phyloP scores from a whole-genome alignment of 805 yeast species.

The Ogataea salicorniae region DNA sequence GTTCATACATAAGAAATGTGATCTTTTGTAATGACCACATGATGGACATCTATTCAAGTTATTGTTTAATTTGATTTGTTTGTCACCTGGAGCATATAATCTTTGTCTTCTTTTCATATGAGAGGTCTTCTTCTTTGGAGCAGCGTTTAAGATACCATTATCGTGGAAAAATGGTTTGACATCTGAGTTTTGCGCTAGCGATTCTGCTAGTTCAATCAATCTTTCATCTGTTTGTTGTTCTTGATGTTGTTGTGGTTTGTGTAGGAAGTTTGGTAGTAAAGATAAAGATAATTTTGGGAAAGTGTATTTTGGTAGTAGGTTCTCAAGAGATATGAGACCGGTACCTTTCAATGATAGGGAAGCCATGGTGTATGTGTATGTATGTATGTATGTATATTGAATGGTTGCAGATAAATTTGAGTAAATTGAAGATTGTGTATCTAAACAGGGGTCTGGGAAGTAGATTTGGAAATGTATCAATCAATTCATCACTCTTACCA shows the following conservation, averaged over 20 bases:
- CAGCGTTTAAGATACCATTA: slow-evolving; percentile 79
- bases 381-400: neutral
- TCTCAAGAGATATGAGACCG: slow-evolving; percentile 11
- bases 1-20: slow-evolving; percentile 88
- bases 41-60: slow-evolving; percentile 90
- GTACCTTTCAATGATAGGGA: slow-evolving; percentile 4
- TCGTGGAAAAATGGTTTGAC: slow-evolving; percentile 44
- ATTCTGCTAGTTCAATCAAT: slow-evolving; percentile 35
- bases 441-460: too few relatives aligned
- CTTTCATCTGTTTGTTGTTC: slow-evolving; percentile 11
- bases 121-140: slow-evolving; percentile 90
- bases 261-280: slow-evolving; percentile 8
- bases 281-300: slow-evolving; percentile 11
- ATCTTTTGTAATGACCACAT: slow-evolving; percentile 87
- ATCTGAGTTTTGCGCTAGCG: slow-evolving; percentile 31
- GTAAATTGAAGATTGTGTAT: too few relatives aligned
- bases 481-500: too few relatives aligned
- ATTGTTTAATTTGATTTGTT: slow-evolving; percentile 69
- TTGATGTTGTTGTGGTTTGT: slow-evolving; percentile 8
- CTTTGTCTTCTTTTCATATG: slow-evolving; percentile 81
- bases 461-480: too few relatives aligned
- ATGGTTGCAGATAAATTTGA: too few relatives aligned
- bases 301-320: slow-evolving; percentile 6
- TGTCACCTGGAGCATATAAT: slow-evolving; percentile 75
- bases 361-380: slow-evolving; percentile 2